Base-by-base conservation (phyloP, 1,284 basidiomycete species). In the Puccinia polysora region DNA sequence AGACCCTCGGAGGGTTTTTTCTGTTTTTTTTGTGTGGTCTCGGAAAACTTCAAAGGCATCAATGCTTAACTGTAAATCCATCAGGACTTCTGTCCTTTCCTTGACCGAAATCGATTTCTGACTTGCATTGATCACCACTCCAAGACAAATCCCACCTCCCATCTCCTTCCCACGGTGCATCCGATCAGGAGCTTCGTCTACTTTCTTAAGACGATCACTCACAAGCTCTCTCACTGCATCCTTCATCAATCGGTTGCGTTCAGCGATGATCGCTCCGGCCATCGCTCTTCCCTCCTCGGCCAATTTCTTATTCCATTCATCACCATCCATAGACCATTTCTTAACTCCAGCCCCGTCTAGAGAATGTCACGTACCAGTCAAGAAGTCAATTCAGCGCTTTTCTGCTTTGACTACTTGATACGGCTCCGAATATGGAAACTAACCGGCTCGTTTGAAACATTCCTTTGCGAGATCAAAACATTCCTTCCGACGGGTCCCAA, bases 121-220 rank as follows among this genome's bases (percentile, higher is more conserved):
- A 30, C 32, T 36, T 40, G 2, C 25, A 23, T 36, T 28, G 4
- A 15, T n/a, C 1, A 49, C 56, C 12, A 70, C 55, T 0, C 67
- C 67, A 2, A 70, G 34, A 52, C 55, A 70, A 14, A 70, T 70
- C 14, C 67, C 67, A 23, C 43, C 43, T 0, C 55, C 56, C 14
- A 70, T 70, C 25, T 60, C 56, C 34, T 70, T 70, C 1, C 67
- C 67, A 15, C 40, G 28, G 32, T 60, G 55, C 56, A 70, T 59
- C 5, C 56, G 40, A 47, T 70, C 45, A 1, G 64, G 36, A 1
- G 34, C 49, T n/a, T 67, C 49, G 14, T 67, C 49, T 1, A 52
- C 23, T 20, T 55, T 50, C n/a, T 38, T 34, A 12, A 18, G 8
- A 0, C 40, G 40, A 2, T 25, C 30, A 1, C 34, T 14, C 4